Base-by-base conservation (phyloP, 306 rosid genomes). In the Citrullus mucosospermus region DNA sequence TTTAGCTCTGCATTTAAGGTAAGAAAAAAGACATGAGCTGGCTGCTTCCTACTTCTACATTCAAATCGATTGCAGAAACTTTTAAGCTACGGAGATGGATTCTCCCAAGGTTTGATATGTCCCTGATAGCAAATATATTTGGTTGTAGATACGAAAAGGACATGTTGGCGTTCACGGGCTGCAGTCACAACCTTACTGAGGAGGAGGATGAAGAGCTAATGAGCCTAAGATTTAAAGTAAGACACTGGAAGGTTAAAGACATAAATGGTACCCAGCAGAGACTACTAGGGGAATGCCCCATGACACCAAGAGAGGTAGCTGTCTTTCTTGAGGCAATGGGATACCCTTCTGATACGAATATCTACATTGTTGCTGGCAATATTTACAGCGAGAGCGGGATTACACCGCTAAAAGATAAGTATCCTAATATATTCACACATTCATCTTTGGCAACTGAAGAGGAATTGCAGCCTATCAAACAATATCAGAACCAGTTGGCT, bases 281-380 rank as follows among this genome's bases (percentile, higher is more conserved):
- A 60, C 54, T 85, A 43, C 89, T 86, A 84, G 99, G 99, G n/a
- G 99, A 97, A 59, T 96, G 99, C 75, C 99, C 99, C 44, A 89
- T 96, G 94, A 88, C 99, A 30, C 99, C 99, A 0, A 87, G 97
- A 82, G 99, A 96, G 76, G 97, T 97, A 30, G 93, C 97, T n/a
- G n/a, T 90, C 80, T 92, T 96, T 82, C 96, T 96, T n/a, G 89
- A 92, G 90, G 96, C 99, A 83, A 88, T 96, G 93, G 99, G 99
- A 4, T 96, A 92, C 83, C 97, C 97, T 84, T 77, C 96, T 20
- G 86, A 95, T 5, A 96, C 99, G 46, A 96, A 91, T 39, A 96
- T 96, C 79, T 96, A 96, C 90, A 90, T 96, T 75, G 99, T 96
- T 76, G 99, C 99, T 17, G 99, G 99, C 58, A 88, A 90, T 77